Evolutionary conservation across 1,284 basidiomycete species (phyloP), one percentile per base, ranked within the genome.

Genomic region (Pseudozyma flocculosa): DNA sequence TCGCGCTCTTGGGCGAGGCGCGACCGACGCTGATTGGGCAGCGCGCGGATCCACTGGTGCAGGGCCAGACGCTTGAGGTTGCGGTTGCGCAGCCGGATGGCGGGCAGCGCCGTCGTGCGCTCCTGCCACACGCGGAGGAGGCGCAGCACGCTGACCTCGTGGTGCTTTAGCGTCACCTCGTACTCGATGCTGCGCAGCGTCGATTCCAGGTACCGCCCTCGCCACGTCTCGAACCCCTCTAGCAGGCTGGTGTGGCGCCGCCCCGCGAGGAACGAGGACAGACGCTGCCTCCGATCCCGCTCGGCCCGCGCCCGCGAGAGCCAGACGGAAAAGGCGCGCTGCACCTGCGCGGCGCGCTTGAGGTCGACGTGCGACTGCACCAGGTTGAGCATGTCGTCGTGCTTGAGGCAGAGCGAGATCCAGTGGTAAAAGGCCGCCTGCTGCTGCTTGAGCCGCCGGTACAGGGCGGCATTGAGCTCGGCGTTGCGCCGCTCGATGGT

Each of bases 361-460:
- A 70, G 60, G 48, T 70, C 68, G 24, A 58, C 32, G 19, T 59
- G 69, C 50, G 66, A 69, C 49, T 69, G 53, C 47, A 63, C 56
- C 23, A 70, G 43, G 4, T 60, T 64, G 15, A 61, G 29, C 14
- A 54, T 43, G 26, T 70, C 68, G 36, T 65, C 68, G 24, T 71
- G 66, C 5, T 55, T 55, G 38, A 63, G 34, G 21, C 62, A 67
- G 4, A 55, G 62, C 29, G 59, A 57, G 34, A 69, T 58, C 68
- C 68, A 71, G 1, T 55, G 50, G 23, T 49, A 51, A 49, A 68
- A 67, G 0, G 61, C 67, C 2, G 43, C 47, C 15, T 50, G 55
- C 36, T 61, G 39, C 32, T 69, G 37, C 5, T 48, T 36, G 1
- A 48, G 38, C 11, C 67, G 43, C 3, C 61, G 43, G 13, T 51